phyloP scores from a whole-genome alignment of 169 alveolate genomes.

The Pseudocohnilembus persalinus region DNA sequence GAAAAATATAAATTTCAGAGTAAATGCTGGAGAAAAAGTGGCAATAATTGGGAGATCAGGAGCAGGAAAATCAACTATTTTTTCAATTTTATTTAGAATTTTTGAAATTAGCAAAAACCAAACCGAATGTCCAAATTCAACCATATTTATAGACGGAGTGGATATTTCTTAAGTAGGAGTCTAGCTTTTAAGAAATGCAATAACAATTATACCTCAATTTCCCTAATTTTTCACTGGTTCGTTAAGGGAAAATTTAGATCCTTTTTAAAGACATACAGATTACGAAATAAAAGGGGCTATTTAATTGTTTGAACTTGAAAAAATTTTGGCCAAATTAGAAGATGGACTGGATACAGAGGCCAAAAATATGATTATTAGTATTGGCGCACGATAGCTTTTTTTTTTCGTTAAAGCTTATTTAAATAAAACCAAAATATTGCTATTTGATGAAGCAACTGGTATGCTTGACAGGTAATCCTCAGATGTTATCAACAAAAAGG shows the following conservation, averaged over 20 bases:
- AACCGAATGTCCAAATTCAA: neutral
- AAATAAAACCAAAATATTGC: neutral
- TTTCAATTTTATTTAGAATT: neutral
- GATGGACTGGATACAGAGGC: neutral
- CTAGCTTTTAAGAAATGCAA: constrained; percentile 20
- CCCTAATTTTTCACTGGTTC: constrained; percentile 82
- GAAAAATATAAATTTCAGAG: neutral
- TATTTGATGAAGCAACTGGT: neutral
- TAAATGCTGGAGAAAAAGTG: neutral
- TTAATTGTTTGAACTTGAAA: constrained; percentile 27
- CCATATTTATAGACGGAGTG: constrained; percentile 10
- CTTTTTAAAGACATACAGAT: constrained; percentile 55
- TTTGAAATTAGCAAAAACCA: neutral
- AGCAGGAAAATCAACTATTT: neutral
- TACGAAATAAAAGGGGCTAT: constrained; percentile 49
- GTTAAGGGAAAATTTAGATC: constrained; percentile 78
- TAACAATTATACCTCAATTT: constrained; percentile 85
- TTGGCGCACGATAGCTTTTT: neutral
- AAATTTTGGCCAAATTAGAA: neutral
- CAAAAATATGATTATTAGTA: neutral
- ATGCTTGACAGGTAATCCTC: neutral
- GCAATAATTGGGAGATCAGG: neutral
- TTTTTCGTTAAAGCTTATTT: neutral
- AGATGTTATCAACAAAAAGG: neutral
- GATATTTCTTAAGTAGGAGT: constrained; percentile 26